Evolutionary conservation across 225 moss, liverwort and hornwort genomes (phyloP).

Genomic region (Sphagnum contortum): DNA sequence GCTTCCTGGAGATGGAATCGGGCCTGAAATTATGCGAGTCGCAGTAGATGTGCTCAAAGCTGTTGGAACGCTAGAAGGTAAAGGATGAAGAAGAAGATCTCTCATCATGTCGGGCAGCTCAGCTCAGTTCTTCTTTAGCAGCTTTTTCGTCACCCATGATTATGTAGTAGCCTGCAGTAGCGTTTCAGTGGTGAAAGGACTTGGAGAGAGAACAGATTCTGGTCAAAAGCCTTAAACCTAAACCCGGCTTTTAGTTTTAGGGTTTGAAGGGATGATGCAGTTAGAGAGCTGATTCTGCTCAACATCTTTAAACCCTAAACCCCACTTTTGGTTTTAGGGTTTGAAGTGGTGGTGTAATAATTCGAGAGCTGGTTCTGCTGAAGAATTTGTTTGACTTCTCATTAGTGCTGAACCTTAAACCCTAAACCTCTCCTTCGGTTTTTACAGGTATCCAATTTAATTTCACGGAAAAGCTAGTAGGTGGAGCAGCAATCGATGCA

Average conservation of each 20-base stretch:
- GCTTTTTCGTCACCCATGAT: no score
- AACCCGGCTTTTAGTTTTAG: not conserved
- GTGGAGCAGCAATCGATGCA: slow-evolving; percentile 89
- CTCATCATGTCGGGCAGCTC: not conserved
- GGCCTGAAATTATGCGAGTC: slow-evolving; percentile 83
- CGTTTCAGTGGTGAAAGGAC: no score
- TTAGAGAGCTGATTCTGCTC: not conserved
- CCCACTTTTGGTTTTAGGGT: not conserved
- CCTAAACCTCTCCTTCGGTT: not conserved
- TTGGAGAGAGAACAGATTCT: not conserved
- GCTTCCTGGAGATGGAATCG: slow-evolving; percentile 92
- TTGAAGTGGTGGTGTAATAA: not conserved
- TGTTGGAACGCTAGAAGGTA: slow-evolving; percentile 70
- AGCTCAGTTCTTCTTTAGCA: no score
- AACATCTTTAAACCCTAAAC: not conserved
- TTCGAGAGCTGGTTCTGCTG: not conserved
- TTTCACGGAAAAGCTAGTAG: slow-evolving; percentile 77
- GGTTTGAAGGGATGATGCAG: no score
- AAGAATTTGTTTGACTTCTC: not conserved
- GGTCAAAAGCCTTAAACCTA: not conserved
- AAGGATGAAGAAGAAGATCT: not conserved
- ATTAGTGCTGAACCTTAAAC: no score
- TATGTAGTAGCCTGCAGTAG: no score
- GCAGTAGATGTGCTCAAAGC: slow-evolving; percentile 64
- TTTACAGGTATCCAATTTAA: slow-evolving; percentile 63